Evolutionary conservation across 495 filamentous ascomycete genomes (phyloP), one percentile per base, ranked within the genome.

Genomic region (Xylaria sp.): DNA sequence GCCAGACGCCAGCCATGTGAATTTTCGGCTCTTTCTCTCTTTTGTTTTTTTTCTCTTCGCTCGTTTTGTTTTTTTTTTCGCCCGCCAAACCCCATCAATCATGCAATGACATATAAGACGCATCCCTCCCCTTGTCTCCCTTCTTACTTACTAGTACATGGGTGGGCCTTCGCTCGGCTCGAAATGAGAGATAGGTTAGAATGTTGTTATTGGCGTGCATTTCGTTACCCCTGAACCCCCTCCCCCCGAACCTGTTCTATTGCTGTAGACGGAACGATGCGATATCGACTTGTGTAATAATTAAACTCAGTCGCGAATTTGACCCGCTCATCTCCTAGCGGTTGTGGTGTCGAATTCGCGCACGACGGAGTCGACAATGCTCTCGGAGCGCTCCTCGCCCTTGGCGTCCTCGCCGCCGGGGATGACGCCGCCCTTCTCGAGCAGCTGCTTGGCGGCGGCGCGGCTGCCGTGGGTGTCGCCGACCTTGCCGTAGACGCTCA

Each of bases 401-500:
- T 66, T n/a, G n/a, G n/a, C n/a, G 9, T 40, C 58, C 40, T 81
- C 72, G 69, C 73, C 67, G 37, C 73, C 43, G 67, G 41, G 14
- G 26, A 31, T 64, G 26, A 66, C 53, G 44, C 71, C 62, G 33
- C 59, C 21, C 71, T 80, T 74, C 69, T 82, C 76, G 44, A 82
- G 59, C 21, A 78, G 26, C 72, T 82, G 87, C 68, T 87, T 88
- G 4, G 91, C 90, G 78, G 91, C 83, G 11, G 82, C 82, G 78
- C 88, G 90, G 46, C 89, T 88, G 46, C 89, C 88, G 84, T 98
- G 97, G n/a, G 89, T 88, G 69, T 95, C 88, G 71, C 88, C 94
- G 55, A 99, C 93, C 79, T 97, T 97, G 40, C 96, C 94, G 81
- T 97, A 99, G 37, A 99, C 94, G 37, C 93, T 91, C 88, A 99